Conservation (phyloP, 106 monocot species). For the Dioscorea zingiberensis region DNA sequence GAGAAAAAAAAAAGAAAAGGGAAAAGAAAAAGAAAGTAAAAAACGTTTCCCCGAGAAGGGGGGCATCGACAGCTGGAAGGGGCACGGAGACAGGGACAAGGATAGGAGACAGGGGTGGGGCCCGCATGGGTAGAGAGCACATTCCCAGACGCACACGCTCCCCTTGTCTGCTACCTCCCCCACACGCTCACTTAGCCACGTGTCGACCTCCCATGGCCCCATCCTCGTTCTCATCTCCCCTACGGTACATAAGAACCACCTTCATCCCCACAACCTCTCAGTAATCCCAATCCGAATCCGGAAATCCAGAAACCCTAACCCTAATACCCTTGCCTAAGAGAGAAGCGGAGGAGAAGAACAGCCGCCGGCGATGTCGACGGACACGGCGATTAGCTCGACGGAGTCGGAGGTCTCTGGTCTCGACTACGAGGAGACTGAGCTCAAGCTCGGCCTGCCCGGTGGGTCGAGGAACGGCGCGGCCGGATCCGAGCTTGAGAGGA, state of each 20-base stretch:
- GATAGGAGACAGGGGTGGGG: neutral
- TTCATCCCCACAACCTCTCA: neutral
- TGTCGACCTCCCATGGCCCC: conserved; percentile 4
- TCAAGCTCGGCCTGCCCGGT: conserved; percentile 49
- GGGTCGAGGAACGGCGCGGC: neutral
- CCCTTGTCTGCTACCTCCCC: neutral
- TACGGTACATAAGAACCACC: neutral
- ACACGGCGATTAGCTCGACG: conserved; percentile 59
- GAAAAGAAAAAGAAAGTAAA: too few relatives aligned
- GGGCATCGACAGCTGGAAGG: conserved; percentile 1
- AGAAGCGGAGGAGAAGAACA: too few relatives aligned
- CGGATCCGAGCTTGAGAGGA: conserved; percentile 41
- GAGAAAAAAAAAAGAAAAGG: neutral
- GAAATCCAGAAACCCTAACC: neutral
- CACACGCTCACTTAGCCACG: conserved; percentile 1
- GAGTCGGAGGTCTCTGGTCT: conserved; percentile 45
- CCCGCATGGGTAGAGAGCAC: neutral
- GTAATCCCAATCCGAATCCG: conserved; percentile 2
- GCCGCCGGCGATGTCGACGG: conserved; percentile 31
- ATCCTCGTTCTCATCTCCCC: neutral
- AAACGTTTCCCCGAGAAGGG: neutral
- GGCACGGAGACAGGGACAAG: neutral
- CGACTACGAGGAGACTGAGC: conserved; percentile 66
- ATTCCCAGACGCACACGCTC: conserved; percentile 16
- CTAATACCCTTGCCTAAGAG: too few relatives aligned